phyloP scores from a whole-genome alignment of 23 red algal genomes.

The Gracilaria domingensis region DNA sequence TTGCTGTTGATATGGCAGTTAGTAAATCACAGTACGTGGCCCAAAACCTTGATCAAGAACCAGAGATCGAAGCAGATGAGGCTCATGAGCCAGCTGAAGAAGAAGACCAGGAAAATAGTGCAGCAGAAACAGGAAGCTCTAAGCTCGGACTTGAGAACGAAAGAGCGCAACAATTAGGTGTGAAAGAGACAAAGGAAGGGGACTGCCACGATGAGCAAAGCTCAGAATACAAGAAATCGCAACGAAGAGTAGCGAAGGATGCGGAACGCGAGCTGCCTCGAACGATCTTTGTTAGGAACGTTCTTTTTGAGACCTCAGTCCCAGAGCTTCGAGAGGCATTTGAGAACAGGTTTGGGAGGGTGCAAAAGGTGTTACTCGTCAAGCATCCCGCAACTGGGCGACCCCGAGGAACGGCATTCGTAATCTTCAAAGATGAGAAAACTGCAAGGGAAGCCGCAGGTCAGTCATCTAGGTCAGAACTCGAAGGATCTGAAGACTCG shows the following conservation, averaged over 20 bases:
- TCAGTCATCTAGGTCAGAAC: not conserved
- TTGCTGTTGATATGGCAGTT: constrained; percentile 88
- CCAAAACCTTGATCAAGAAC: not conserved
- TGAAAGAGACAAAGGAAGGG: not conserved
- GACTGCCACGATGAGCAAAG: not conserved
- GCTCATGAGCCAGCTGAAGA: not conserved
- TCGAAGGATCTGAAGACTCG: not conserved
- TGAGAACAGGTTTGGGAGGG: constrained; percentile 52
- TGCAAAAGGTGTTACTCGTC: constrained; percentile 78
- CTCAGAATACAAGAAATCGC: no score
- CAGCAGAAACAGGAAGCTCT: not conserved
- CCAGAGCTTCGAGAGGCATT: constrained; percentile 66
- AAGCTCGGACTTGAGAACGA: not conserved
- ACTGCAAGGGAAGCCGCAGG: constrained; percentile 50
- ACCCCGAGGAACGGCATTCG: constrained; percentile 86
- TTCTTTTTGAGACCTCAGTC: constrained; percentile 76
- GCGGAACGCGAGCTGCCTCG: constrained; percentile 45
- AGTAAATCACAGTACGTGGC: constrained; percentile 70
- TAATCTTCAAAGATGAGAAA: constrained; percentile 57
- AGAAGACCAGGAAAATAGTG: not conserved
- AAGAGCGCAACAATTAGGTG: not conserved
- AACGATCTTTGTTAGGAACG: constrained; percentile 88
- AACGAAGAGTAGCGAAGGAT: not conserved
- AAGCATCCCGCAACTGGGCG: constrained; percentile 69
- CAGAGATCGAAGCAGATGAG: not conserved